Conservation (phyloP, 2,329 filamentous ascomycete species). For the Fusarium chaquense region DNA sequence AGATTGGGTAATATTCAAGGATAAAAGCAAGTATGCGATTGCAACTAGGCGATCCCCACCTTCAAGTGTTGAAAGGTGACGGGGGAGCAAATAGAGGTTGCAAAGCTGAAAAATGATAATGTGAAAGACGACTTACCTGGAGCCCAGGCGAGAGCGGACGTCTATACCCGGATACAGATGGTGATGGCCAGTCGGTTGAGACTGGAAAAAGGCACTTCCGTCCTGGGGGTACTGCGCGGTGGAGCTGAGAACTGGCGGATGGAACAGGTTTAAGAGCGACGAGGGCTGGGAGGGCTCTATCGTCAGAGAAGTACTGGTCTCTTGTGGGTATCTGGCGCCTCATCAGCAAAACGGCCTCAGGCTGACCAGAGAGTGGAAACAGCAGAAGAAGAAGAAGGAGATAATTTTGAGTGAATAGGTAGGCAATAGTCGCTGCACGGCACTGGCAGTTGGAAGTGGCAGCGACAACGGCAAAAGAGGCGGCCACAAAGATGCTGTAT, state of each 20-base stretch:
- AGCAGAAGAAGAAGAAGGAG: constrained; percentile 24
- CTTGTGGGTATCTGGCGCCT: constrained; percentile 65
- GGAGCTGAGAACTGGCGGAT: constrained; percentile 61
- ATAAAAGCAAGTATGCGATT: background rate
- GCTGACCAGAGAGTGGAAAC: constrained; percentile 34
- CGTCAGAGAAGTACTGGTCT: constrained; percentile 64
- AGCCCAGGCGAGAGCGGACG: constrained; percentile 65
- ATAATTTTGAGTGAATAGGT: constrained; percentile 26
- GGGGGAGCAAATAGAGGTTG: constrained; percentile 10
- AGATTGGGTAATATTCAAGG: background rate
- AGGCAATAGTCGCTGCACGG: constrained; percentile 34
- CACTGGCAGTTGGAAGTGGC: constrained; percentile 41
- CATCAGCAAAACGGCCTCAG: constrained; percentile 46
- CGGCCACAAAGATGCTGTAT: constrained; percentile 49
- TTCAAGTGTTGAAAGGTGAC: constrained; percentile 9
- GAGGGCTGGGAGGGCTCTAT: constrained; percentile 66
- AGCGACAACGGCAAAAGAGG: constrained; percentile 43
- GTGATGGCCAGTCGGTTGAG: constrained; percentile 55
- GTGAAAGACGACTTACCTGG: constrained; percentile 61
- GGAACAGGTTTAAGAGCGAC: constrained; percentile 65
- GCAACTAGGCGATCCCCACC: constrained; percentile 6
- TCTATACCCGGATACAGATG: constrained; percentile 63
- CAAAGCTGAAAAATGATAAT: constrained; percentile 2
- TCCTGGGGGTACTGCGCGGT: constrained; percentile 64
- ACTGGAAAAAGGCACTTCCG: constrained; percentile 62